Evolutionary conservation across 768 basidiomycete genomes (phyloP).

Genomic region (Suillus ampliporus): DNA sequence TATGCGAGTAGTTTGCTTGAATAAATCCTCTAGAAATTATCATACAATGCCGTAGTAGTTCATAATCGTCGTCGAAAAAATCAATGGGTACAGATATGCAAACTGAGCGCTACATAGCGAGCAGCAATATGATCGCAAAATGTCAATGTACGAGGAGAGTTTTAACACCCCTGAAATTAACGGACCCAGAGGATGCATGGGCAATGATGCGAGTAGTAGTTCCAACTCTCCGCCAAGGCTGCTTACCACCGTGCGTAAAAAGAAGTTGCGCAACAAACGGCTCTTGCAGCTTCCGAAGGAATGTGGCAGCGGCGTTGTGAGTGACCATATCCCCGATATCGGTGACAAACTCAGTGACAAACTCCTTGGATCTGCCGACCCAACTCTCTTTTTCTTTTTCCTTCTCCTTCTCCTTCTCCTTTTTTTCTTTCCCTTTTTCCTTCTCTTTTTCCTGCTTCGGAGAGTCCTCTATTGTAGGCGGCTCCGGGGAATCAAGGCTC

Average conservation of each 20-base stretch:
- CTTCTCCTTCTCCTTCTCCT: neutral
- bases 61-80: neutral
- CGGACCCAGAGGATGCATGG: constrained; percentile 2
- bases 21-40: too few relatives aligned
- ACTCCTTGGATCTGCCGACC: constrained; percentile 3
- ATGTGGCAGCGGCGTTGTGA: constrained; percentile 1
- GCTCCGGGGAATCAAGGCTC: neutral
- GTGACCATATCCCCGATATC: constrained; percentile 3
- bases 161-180: constrained; percentile 2
- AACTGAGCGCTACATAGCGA: neutral
- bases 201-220: constrained; percentile 3
- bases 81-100: neutral
- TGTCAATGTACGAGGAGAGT: neutral
- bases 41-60: neutral
- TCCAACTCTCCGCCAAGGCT: constrained; percentile 6
- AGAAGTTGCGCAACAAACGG: constrained; percentile 13
- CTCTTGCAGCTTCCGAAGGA: constrained; percentile 10
- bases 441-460: neutral
- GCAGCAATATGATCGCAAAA: neutral
- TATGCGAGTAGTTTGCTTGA: too few relatives aligned
- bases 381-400: neutral
- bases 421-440: neutral
- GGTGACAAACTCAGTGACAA: neutral
- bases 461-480: neutral
- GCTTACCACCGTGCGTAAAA: neutral